Evolutionary conservation across 1,284 basidiomycete species (phyloP).

Genomic region (Thelephora terrestris): DNA sequence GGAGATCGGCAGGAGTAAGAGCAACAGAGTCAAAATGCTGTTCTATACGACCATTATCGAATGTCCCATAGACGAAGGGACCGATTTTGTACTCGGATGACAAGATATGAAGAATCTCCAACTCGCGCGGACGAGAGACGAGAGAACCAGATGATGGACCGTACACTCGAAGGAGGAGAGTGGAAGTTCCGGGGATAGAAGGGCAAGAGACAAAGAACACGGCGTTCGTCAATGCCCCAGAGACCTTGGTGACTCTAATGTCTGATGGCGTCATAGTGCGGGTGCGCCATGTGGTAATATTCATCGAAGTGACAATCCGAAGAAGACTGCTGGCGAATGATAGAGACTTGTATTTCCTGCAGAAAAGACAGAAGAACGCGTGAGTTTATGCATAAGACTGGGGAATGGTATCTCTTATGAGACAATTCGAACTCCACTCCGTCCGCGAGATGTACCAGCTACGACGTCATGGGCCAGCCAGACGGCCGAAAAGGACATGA

Average conservation of each 20-base stretch:
- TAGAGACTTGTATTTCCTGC: slow-evolving; percentile 57
- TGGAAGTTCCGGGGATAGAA: slow-evolving; percentile 40
- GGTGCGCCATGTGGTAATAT: slow-evolving; percentile 48
- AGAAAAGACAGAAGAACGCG: slow-evolving; percentile 8
- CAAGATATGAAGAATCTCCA: slow-evolving; percentile 79
- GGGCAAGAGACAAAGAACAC: slow-evolving; percentile 85
- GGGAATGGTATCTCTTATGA: slow-evolving; percentile 2
- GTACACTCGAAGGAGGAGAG: slow-evolving; percentile 81
- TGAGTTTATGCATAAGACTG: slow-evolving; percentile 9
- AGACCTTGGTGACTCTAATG: slow-evolving; percentile 69
- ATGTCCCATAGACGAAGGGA: slow-evolving; percentile 88
- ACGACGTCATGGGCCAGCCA: slow-evolving; percentile 1
- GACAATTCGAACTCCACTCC: slow-evolving; percentile 9
- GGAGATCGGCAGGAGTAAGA: slow-evolving; percentile 66
- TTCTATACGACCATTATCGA: slow-evolving; percentile 87
- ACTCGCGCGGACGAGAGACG: slow-evolving; percentile 77
- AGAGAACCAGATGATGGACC: slow-evolving; percentile 78
- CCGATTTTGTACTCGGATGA: slow-evolving; percentile 82
- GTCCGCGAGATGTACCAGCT: slow-evolving; percentile 7
- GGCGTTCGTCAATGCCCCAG: slow-evolving; percentile 87
- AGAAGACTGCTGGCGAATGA: slow-evolving; percentile 52
- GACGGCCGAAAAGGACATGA: slow-evolving; percentile 9
- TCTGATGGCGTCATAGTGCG: slow-evolving; percentile 35
- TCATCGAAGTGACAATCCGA: slow-evolving; percentile 41
- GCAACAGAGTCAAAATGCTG: slow-evolving; percentile 87